Evolutionary conservation across 495 filamentous ascomycete species (phyloP).

Genomic region (Neurospora pannonica): DNA sequence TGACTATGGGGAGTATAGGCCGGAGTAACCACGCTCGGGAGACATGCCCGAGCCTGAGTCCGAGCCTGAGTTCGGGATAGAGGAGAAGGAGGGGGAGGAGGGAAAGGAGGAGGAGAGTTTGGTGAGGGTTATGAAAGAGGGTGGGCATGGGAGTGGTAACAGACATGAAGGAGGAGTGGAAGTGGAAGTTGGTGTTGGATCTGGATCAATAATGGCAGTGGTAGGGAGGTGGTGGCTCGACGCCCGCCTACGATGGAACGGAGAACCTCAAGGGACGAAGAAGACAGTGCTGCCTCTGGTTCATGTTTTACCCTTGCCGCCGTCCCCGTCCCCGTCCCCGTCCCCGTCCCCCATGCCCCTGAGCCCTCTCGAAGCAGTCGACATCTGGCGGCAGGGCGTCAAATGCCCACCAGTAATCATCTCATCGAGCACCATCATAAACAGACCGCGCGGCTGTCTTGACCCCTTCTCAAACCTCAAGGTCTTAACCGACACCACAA

Average conservation of each 20-base stretch:
- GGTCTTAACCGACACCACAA: too few species aligned
- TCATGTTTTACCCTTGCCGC: background rate
- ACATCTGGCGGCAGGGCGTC: background rate
- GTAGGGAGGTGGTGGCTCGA: background rate
- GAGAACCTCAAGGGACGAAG: background rate
- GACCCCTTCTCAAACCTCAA: too few species aligned
- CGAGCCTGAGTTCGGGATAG: constrained; percentile 3
- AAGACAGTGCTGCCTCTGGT: background rate
- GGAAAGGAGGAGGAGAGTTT: background rate
- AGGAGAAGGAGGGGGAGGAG: background rate
- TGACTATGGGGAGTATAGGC: background rate
- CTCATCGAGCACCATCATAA: background rate
- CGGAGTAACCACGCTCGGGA: background rate
- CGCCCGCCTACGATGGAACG: background rate
- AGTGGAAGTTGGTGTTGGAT: too few species aligned
- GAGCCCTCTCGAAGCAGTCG: background rate
- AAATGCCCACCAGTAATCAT: background rate
- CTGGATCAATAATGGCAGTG: too few species aligned
- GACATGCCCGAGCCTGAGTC: background rate
- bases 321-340: too few species aligned
- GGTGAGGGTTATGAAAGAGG: background rate
- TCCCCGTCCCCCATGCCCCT: too few species aligned
- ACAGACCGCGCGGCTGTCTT: background rate
- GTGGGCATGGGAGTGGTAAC: background rate
- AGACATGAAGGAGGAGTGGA: background rate